Evolutionary conservation across 2,329 filamentous ascomycete genomes (phyloP).

Genomic region (Penicillium sclerotigenum): DNA sequence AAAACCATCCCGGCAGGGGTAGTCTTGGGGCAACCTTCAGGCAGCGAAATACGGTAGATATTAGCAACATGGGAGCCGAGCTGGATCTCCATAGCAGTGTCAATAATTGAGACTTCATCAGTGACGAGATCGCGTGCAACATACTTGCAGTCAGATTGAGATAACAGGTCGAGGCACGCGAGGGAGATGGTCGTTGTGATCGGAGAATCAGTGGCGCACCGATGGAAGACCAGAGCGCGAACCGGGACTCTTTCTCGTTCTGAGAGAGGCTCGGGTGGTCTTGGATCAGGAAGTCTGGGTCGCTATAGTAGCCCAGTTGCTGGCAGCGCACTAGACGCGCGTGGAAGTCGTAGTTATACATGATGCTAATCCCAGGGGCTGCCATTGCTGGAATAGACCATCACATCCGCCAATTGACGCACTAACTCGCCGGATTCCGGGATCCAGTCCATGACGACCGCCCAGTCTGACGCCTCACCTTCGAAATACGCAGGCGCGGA

Average conservation of each 20-base stretch:
- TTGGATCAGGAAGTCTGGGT: conserved; percentile 51
- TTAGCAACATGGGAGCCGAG: conserved; percentile 42
- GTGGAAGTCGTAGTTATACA: conserved; percentile 49
- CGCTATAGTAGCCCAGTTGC: conserved; percentile 48
- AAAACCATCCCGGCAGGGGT: conserved; percentile 51
- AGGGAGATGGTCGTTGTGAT: conserved; percentile 34
- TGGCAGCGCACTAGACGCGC: conserved; percentile 45
- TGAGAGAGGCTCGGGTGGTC: conserved; percentile 47
- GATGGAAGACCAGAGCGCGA: conserved; percentile 52
- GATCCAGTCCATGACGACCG: conserved; percentile 47
- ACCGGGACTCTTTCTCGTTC: conserved; percentile 49
- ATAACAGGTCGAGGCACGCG: conserved; percentile 37
- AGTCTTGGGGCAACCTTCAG: conserved; percentile 22
- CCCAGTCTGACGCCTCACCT: conserved; percentile 45
- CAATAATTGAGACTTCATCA: conserved; percentile 26
- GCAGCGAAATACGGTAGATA: conserved; percentile 44
- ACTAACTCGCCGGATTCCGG: conserved; percentile 44
- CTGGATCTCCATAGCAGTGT: conserved; percentile 25
- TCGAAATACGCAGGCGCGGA: conserved; percentile 49
- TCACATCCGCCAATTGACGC: conserved; percentile 46
- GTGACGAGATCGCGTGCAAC: conserved; percentile 47
- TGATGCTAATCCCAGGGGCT: conserved; percentile 49
- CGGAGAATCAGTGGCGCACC: conserved; percentile 49
- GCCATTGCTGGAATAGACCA: conserved; percentile 41
- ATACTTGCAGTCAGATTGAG: conserved; percentile 27